Evolutionary conservation across 177 flowering plant genomes (phyloP).

Genomic region (Vitis hybrid): DNA sequence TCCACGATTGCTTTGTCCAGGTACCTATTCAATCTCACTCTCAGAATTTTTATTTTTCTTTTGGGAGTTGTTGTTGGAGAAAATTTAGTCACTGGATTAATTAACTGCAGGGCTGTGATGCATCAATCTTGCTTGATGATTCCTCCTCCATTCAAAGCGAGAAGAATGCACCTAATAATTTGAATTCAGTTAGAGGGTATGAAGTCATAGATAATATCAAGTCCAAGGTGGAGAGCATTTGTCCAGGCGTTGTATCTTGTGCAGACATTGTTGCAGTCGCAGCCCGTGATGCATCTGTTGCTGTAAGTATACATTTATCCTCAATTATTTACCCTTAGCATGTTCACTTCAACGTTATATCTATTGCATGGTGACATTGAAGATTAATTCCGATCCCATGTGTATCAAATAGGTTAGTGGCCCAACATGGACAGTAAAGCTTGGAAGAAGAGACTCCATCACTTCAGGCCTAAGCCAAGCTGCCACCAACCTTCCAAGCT

Average conservation of each 20-base stretch:
- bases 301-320: too few species aligned
- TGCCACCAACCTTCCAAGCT: slow-evolving; percentile 21
- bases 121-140: slow-evolving; percentile 20
- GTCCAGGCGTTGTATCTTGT: not conserved
- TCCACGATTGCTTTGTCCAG: slow-evolving; percentile 33
- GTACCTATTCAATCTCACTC: too few species aligned
- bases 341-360: too few species aligned
- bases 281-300: too few species aligned
- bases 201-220: not conserved
- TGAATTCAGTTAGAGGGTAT: slow-evolving; percentile 15
- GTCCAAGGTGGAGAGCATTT: too few species aligned
- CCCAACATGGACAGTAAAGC: slow-evolving; percentile 43
- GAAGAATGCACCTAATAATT: slow-evolving; percentile 16
- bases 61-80: too few species aligned
- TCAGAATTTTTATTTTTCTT: too few species aligned
- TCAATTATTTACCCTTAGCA: too few species aligned
- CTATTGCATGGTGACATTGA: too few species aligned
- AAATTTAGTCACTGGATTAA: too few species aligned
- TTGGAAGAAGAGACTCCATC: slow-evolving; percentile 45
- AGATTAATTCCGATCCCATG: too few species aligned
- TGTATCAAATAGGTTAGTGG: slow-evolving; percentile 17
- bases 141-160: slow-evolving; percentile 11
- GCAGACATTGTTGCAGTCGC: too few species aligned
- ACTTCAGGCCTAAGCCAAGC: slow-evolving; percentile 25
- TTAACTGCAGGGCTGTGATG: slow-evolving; percentile 31